phyloP scores from a whole-genome alignment of 371 early-diverging fungal genomes.

The Fennellomyces sp. region DNA sequence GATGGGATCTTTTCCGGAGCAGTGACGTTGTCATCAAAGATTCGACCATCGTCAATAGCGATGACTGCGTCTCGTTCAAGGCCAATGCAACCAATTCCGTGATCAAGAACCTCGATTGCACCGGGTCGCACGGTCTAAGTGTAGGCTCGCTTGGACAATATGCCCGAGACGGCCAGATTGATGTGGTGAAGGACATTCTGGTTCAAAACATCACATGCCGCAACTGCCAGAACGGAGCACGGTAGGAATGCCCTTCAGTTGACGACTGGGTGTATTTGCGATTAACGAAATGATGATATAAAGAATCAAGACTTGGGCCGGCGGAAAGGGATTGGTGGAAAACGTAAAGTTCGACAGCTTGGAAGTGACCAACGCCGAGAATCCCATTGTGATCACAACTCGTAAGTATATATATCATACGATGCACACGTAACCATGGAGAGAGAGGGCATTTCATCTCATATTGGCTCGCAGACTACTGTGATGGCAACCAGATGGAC shows the following conservation, averaged over 20 bases:
- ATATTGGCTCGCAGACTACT: slow-evolving; percentile 17
- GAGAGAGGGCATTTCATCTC: too few relatives aligned
- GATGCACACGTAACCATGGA: neutral
- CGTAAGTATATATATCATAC: slow-evolving; percentile 11
- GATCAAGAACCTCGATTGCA: slow-evolving; percentile 25
- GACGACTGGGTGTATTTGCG: too few relatives aligned
- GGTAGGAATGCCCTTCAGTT: slow-evolving; percentile 1
- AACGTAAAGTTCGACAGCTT: slow-evolving; percentile 26
- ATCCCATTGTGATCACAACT: slow-evolving; percentile 35
- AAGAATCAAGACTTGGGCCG: slow-evolving; percentile 28
- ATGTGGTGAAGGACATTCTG: slow-evolving; percentile 19
- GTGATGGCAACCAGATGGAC: slow-evolving; percentile 28
- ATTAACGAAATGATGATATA: neutral
- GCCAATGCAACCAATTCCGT: slow-evolving; percentile 17
- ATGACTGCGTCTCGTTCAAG: slow-evolving; percentile 29
- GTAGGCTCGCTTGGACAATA: slow-evolving; percentile 31
- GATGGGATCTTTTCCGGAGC: slow-evolving; percentile 15
- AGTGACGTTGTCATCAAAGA: slow-evolving; percentile 15
- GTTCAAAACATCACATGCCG: slow-evolving; percentile 20
- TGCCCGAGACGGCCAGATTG: slow-evolving; percentile 14
- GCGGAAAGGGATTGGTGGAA: slow-evolving; percentile 32
- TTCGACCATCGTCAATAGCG: slow-evolving; percentile 20
- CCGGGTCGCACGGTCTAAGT: slow-evolving; percentile 31
- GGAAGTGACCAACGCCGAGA: slow-evolving; percentile 23
- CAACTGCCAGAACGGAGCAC: slow-evolving; percentile 24